A percentile compares a stretch with the other conserved stretches of the same genome.
These are phyloP conservation scores for Penicillium herquei DNA, from an alignment of 495 filamentous ascomycete genomes.

Conservation along the genomic window DNA sequence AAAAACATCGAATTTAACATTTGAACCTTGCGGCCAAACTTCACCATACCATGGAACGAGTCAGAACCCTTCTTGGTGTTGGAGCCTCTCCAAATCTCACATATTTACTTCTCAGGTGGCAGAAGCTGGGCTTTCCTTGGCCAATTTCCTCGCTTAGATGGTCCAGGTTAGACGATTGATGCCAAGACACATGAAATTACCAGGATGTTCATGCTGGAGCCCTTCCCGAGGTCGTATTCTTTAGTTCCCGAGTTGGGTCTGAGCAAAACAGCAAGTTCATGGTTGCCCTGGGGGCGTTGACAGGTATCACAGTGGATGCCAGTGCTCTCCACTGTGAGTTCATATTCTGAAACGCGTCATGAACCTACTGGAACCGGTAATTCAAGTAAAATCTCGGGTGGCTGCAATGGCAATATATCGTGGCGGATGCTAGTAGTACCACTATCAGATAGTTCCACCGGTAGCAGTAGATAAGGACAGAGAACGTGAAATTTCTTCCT, in stretches of 20 bases:
- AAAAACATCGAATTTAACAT: no score
- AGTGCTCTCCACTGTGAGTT: neutral
- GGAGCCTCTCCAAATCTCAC: no score
- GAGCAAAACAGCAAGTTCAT: no score
- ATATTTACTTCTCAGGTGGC: no score
- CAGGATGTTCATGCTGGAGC: neutral
- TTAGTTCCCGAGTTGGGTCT: no score
- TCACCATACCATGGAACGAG: constrained; percentile 13
- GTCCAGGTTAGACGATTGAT: constrained; percentile 7
- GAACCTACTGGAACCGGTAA: neutral
- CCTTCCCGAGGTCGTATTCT: no score
- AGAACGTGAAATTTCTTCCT: neutral
- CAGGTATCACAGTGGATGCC: neutral
- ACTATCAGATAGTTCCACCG: neutral
- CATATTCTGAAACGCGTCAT: constrained; percentile 16
- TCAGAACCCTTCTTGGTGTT: neutral
- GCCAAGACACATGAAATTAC: constrained; percentile 1
- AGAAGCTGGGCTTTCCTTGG: no score
- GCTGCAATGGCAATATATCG: neutral
- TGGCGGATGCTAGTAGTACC: no score
- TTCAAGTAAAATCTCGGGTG: no score
- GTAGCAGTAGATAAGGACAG: neutral
- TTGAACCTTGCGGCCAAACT: neutral
- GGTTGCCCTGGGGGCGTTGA: neutral
- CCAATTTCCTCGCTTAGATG: neutral